phyloP scores from a whole-genome alignment of 129 eudicot genomes.

The Flaveria trinervia region DNA sequence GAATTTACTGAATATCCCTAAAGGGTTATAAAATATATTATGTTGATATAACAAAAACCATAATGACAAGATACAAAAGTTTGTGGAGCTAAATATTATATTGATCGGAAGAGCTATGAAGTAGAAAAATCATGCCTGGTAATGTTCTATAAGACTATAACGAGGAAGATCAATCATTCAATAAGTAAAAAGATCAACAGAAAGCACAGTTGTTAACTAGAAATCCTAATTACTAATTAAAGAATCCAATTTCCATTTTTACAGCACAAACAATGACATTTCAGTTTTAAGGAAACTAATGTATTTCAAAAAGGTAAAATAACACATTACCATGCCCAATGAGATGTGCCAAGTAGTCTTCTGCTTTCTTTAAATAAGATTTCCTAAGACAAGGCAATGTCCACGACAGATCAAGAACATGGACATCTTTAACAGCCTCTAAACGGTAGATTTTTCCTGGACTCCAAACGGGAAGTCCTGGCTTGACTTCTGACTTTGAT shows the following conservation, averaged over 20 bases:
- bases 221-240: background rate
- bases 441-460: slow-evolving; percentile 72
- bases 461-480: slow-evolving; percentile 75
- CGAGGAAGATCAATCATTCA: background rate
- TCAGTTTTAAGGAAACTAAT: background rate
- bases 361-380: slow-evolving; percentile 79
- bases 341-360: slow-evolving; percentile 93
- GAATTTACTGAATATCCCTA: slow-evolving; percentile 11
- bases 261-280: background rate
- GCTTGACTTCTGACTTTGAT: slow-evolving; percentile 47
- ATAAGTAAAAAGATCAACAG: background rate
- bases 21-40: background rate
- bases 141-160: background rate
- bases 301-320: slow-evolving; percentile 17
- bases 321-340: slow-evolving; percentile 83
- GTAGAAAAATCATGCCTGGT: slow-evolving; percentile 9
- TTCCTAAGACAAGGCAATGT: slow-evolving; percentile 81
- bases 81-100: slow-evolving; percentile 16
- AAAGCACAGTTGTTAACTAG: background rate
- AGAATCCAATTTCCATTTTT: background rate
- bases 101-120: slow-evolving; percentile 1
- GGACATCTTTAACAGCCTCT: slow-evolving; percentile 95
- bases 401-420: slow-evolving; percentile 83
- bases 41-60: background rate
- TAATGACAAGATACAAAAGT: slow-evolving; percentile 10